Evolutionary conservation across 371 early-diverging fungal species (phyloP), one percentile per base, ranked within the genome.

Genomic region (Zychaea mexicana): DNA sequence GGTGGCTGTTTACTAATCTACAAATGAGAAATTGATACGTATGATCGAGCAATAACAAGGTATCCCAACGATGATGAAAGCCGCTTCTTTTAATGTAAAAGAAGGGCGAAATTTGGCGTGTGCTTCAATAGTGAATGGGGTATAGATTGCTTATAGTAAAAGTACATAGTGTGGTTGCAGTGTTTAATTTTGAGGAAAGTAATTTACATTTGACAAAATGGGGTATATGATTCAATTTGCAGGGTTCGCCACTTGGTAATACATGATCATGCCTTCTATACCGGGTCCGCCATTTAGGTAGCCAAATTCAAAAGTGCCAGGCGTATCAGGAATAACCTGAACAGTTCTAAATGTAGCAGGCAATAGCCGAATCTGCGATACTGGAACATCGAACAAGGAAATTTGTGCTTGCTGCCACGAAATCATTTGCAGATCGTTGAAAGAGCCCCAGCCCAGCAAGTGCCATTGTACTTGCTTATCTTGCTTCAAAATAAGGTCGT

Each of bases 271-370:
- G 31, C 70, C 70, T 52, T 63, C 52, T 3, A 57, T 26, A 13
- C 63, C 70, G 1, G 42, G 55, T 30, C 59, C 54, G 12, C 60
- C 60, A 19, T 54, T 60, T 19, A 70, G 8, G 24, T 32, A 62
- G 4, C 73, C 73, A 64, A 72, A 68, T 1, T 59, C 38, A 27
- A 30, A 63, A n/a, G 31, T 26, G 9, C 73, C 73, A 8, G 33
- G n/a, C 15, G 52, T 36, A 33, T 30, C 28, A 0, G 67, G 63
- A 21, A 55, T 64, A 3, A 70, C 36, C 45, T 45, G 64, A 0
- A 72, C 65, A 4, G 82, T 77, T 30, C 69, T 65, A 39, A 81
- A 81, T 0, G 77, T 67, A 12, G 82, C 82, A 6, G 82, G 82
- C 36, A 73, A 65, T 7, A 81, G 27, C 2, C 73, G 58, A 17